Evolutionary conservation across 371 early-diverging fungal genomes (phyloP), one percentile per base, ranked within the genome.

Genomic region (Mucor indicus): DNA sequence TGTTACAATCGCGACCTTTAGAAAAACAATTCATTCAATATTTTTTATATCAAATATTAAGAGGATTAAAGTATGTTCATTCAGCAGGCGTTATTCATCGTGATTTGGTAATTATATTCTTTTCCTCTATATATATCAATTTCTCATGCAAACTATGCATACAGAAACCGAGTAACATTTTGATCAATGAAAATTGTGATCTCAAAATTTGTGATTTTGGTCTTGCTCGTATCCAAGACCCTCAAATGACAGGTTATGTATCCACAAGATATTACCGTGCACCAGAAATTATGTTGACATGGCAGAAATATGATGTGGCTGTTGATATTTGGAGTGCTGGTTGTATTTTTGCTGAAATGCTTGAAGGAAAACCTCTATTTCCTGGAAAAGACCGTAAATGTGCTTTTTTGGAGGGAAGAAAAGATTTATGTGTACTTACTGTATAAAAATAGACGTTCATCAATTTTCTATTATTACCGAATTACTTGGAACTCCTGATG

Each of bases 161-260:
- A 11, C 64, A 81, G 89, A 95, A 96, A 87, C 97, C 97, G 12
- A 87, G 88, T 69, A 96, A 96, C 66, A 92, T 96, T 53, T 75
- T 96, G 23, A 85, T 96, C 61, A 95, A 95, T 64, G 93, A 92
- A 65, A 93, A 96, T 74, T 94, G 96, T 64, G 96, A 95, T 68
- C 78, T 96, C 40, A 95, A 93, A 80, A 96, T 97, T 62, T 97
- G 97, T 71, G 97, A 97, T 68, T 96, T 97, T 69, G 97, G 97
- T 23, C 69, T 97, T 42, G 96, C 97, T 6, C 89, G 97, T 66
- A 86, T 93, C 41, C 89, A 89, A 60, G 92, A 90, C 56, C 84
- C 92, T 32, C 90, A 91, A 69, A 92, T 85, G 91, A 96, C 98
- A 16, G 98, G 95, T 21, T 96, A 96, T 64, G 98, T 97, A 3